These are phyloP conservation scores for Botryotinia calthae DNA, from an alignment of 2,329 filamentous ascomycete species.

Conservation along the genomic window DNA sequence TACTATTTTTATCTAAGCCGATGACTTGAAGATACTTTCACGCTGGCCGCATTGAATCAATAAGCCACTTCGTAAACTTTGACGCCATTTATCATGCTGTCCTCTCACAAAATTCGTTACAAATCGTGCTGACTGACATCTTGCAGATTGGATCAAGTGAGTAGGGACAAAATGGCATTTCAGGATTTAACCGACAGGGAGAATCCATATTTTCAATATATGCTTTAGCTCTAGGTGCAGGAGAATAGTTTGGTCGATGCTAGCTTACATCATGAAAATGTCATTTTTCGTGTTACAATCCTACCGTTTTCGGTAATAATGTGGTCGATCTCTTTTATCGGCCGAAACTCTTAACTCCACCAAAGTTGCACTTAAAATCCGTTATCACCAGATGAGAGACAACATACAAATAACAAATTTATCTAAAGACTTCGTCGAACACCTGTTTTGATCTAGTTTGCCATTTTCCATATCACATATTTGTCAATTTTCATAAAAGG, in stretches of 20 bases:
- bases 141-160: constrained; percentile 51
- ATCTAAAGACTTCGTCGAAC: background rate
- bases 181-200: constrained; percentile 67
- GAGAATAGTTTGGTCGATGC: background rate
- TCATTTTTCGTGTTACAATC: background rate
- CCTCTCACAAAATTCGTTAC: background rate
- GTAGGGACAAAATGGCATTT: constrained; percentile 64
- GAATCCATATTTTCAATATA: constrained; percentile 64
- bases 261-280: background rate
- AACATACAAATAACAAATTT: background rate
- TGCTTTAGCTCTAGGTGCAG: background rate
- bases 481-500: background rate
- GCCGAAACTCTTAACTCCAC: background rate
- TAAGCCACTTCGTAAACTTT: rapidly evolving
- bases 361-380: background rate
- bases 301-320: background rate
- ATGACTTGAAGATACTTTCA: too few species aligned
- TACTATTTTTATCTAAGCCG: background rate
- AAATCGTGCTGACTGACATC: background rate
- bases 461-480: too few species aligned
- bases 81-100: background rate
- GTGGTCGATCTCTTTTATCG: background rate
- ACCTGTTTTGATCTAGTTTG: background rate
- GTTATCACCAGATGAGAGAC: background rate
- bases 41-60: background rate